These are phyloP conservation scores for Ceratocystis alfenasii DNA, from an alignment of 2,329 filamentous ascomycete genomes.

Conservation along the genomic window DNA sequence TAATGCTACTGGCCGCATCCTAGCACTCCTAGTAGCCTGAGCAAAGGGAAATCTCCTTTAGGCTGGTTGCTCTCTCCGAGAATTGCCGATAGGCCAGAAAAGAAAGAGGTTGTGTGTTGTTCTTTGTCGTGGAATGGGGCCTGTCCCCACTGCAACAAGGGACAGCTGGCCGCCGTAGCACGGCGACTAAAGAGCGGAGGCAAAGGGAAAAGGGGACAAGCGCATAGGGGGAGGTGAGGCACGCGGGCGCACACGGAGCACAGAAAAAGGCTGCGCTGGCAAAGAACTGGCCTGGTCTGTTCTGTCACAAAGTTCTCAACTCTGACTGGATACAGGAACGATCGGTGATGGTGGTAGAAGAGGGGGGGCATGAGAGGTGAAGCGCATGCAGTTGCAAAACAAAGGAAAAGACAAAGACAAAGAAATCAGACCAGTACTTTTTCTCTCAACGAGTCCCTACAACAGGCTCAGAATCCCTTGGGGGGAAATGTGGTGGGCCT, in stretches of 20 bases:
- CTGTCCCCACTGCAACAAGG: neutral
- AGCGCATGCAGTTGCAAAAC: neutral
- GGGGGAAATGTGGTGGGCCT: conserved; percentile 71
- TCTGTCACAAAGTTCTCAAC: neutral
- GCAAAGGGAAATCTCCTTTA: neutral
- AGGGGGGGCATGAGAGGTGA: neutral
- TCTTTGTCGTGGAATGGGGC: neutral
- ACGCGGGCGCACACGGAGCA: neutral
- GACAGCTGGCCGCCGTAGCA: neutral
- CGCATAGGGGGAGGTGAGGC: neutral
- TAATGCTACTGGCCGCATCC: neutral
- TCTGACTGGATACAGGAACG: conserved; percentile 2
- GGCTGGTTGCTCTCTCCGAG: neutral
- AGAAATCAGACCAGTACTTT: neutral
- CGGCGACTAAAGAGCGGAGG: neutral
- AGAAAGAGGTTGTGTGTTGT: neutral
- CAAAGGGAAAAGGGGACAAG: neutral
- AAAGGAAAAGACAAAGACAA: neutral
- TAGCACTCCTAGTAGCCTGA: neutral
- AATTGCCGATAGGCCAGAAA: neutral
- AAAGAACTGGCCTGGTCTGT: neutral
- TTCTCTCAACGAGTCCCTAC: neutral
- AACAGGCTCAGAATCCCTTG: conserved; percentile 15
- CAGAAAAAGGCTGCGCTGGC: neutral
- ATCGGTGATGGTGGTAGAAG: neutral